These are phyloP conservation scores for Yamadazyma epiphylla DNA, from an alignment of 1,139 yeast species.

Conservation along the genomic window DNA sequence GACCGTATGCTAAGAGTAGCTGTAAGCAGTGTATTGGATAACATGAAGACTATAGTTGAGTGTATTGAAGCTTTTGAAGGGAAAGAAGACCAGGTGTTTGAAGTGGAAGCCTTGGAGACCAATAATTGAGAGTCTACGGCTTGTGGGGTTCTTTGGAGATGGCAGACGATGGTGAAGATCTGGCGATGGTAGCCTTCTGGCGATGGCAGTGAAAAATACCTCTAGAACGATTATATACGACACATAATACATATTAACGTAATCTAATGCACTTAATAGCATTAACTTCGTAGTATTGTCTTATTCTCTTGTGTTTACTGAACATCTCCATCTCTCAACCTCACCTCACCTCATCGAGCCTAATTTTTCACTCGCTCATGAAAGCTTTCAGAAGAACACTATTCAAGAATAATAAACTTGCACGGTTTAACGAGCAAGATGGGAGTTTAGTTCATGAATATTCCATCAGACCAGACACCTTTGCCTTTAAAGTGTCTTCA, in stretches of 20 bases:
- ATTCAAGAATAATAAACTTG: constrained; percentile 10
- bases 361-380: too few relatives aligned
- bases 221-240: too few relatives aligned
- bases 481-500: constrained; percentile 40
- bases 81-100: constrained; percentile 19
- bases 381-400: constrained; percentile 7
- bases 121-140: too few relatives aligned
- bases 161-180: constrained; percentile 1
- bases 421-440: constrained; percentile 15
- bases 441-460: constrained; percentile 39
- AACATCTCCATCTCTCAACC: too few relatives aligned
- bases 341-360: too few relatives aligned
- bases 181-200: constrained; percentile 1
- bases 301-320: too few relatives aligned
- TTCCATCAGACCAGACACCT: constrained; percentile 46
- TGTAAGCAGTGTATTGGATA: constrained; percentile 64
- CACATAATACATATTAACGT: too few relatives aligned
- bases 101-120: not conserved
- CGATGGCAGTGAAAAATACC: constrained; percentile 1
- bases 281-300: too few relatives aligned
- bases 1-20: constrained; percentile 70
- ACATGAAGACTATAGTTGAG: constrained; percentile 60
- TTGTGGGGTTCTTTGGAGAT: too few relatives aligned
- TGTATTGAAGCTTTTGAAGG: constrained; percentile 62
- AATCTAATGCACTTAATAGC: too few relatives aligned